Evolutionary conservation across 805 yeast genomes (phyloP), one percentile per base, ranked within the genome.

Genomic region (Zygosaccharomyces gambellarensis): DNA sequence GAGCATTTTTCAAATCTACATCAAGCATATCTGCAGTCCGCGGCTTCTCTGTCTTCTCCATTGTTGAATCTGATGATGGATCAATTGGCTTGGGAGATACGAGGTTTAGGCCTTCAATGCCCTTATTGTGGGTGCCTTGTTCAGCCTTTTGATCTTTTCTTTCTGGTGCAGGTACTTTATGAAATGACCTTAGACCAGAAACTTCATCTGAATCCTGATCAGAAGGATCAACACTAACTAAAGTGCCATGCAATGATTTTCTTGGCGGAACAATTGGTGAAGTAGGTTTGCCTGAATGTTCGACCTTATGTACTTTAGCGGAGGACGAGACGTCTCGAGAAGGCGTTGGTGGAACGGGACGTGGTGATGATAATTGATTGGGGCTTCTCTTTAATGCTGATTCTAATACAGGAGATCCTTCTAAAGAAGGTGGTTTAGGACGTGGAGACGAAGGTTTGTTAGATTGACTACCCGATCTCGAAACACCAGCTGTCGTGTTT

Each of bases 151-250:
- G 45, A 19, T 29, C 9, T 11, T 30, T 22, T 30, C 4, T 34
- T 5, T 17, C 38, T 21, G 6, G 17, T 17, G 36, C 9, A 22
- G 45, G 19, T 6, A 34, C 28, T 30, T 34, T 29, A 9, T 42
- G 45, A 25, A 42, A 42, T 12, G 45, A 30, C 19, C 36, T 42
- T 14, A 42, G 36, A 14, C 45, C 45, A 5, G 45, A 36, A 17
- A 42, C 45, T 5, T 42, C 45, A 7, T 42, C 45, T 19, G 17
- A 19, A 21, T 42, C 45, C 11, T 30, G 36, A 30, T 30, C 38
- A 5, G 38, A 29, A 19, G 22, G 17, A 4, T 42, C 19, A 17
- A 14, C 5, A 14, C 11, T 21, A 34, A 21, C 14, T 14, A 21
- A 4, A 8, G 38, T 34, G 2, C 10, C 19, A 17, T 34, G 38